phyloP scores from a whole-genome alignment of 306 rosid genomes.

The Pterocarpus macrocarpus region DNA sequence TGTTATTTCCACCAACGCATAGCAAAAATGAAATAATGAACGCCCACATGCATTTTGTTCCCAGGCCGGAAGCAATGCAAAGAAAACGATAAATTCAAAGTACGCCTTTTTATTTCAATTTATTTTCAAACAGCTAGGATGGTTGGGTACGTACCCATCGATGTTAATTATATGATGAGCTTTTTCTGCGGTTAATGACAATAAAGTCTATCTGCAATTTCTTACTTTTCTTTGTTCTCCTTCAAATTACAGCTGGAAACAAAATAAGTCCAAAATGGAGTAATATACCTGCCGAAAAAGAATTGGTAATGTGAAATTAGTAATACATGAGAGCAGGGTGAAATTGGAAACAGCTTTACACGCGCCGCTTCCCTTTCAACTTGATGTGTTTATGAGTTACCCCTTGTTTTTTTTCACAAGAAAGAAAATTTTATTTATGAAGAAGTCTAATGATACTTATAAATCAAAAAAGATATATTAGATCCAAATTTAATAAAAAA shows the following conservation, averaged over 20 bases:
- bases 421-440: not conserved
- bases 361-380: not conserved
- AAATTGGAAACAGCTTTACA: not conserved
- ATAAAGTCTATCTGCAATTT: conserved; percentile 47
- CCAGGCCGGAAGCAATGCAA: conserved; percentile 64
- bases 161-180: conserved; percentile 19
- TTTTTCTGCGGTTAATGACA: conserved; percentile 42
- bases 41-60: conserved; percentile 67
- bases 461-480: too few relatives aligned
- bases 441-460: too few relatives aligned
- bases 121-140: conserved; percentile 42
- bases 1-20: conserved; percentile 1
- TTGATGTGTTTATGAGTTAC: not conserved
- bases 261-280: conserved; percentile 13
- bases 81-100: conserved; percentile 47
- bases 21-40: conserved; percentile 40
- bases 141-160: conserved; percentile 27
- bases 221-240: conserved; percentile 41
- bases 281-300: not conserved
- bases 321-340: not conserved
- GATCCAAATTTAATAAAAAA: too few relatives aligned
- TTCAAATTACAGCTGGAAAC: conserved; percentile 48
- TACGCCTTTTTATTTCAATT: conserved; percentile 33
- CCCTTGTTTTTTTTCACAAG: not conserved
- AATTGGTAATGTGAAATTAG: not conserved